Evolutionary conservation across 2,329 filamentous ascomycete species (phyloP), one percentile per base, ranked within the genome.

Genomic region (Phialocephala subalpina): DNA sequence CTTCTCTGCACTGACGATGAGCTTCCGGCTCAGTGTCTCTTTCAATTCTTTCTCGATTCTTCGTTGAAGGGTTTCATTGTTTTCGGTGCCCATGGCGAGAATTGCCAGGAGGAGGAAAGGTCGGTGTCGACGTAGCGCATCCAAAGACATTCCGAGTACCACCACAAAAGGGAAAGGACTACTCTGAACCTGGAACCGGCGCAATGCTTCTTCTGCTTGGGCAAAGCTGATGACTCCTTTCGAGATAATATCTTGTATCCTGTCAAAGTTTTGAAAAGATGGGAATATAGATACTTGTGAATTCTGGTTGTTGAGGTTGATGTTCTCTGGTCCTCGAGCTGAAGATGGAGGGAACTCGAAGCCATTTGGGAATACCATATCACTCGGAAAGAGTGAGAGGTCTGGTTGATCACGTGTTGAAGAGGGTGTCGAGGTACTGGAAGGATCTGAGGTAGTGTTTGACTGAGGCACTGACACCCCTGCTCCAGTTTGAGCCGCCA

Each of bases 11-110:
- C 83, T 81, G 0, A 86, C 80, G 0, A 89, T 83, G 47, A 86
- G 83, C 73, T 86, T 87, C 53, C 86, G 77, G 1, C 81, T 84
- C n/a, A 87, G 70, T 0, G 86, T 80, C 71, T 86, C 87, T 35
- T 85, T 79, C 59, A 88, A 85, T 74, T 88, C 86, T 58, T 84
- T 82, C 33, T 88, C 86, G 53, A 88, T 86, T 2, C 85, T 77
- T 16, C 76, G 81, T 63, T 87, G 83, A 0, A 85, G 82, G 68
- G 85, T 83, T 25, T 84, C 72, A n/a, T 82, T 82, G 12, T 73
- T 78, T 35, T 82, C 80, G 1, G 84, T 83, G 3, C 83, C 82
- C 0, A 82, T 80, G 1, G 85, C 82, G 1, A 88, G 75, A 20
- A 88, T 82, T 1, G 86, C 82, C 14, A 88, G 74, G 40, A 88